Base-by-base conservation (phyloP, 495 filamentous ascomycete species). In the Penicillium cinerascens region DNA sequence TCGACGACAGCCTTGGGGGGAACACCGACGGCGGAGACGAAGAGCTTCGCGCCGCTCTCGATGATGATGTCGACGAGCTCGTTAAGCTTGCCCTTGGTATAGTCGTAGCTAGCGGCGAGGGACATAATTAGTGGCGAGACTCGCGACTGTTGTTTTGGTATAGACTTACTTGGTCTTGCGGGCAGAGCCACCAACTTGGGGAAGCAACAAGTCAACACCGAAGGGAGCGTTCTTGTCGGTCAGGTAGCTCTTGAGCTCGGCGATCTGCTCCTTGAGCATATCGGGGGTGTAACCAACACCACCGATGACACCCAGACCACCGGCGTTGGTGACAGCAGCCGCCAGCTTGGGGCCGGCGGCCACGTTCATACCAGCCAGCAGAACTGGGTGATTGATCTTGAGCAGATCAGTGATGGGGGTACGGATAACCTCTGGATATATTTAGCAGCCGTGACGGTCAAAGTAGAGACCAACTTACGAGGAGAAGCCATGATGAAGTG, bases 361-460 rank as follows among this genome's bases (percentile, higher is more conserved):
- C 52, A 97, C 95, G 80, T 97, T 97, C 93, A 98, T 98, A 63
- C 93, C 93, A 57, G 93, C 93, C 54, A 97, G 85, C 64, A 97
- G 78, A 67, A 98, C 78, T 26, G 93, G 93, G 75, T 97, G 93
- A 63, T 96, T 91, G 80, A 98, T 97, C 80, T 87, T 87, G 73
- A 97, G 86, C 57, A 96, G 88, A 81, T 95, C 91, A 59, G 93
- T 98, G 66, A 91, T 76, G 45, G 88, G 83, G 29, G 92, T 97
- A 59, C 87, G 87, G 71, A 96, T 85, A 76, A 86, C 76, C 75
- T 93, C 90, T 95, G 73, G 38, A 18, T 16, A 25, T 29, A 9
- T 43, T 18, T 20, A 49, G 21, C 48, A 38, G 44, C 52, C 45
- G 11, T 33, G 9, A 33, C 7, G 52, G 17, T 21, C 26, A 2